Evolutionary conservation across 2,329 filamentous ascomycete genomes (phyloP), one percentile per base, ranked within the genome.

Genomic region (Westerdykella sp.): DNA sequence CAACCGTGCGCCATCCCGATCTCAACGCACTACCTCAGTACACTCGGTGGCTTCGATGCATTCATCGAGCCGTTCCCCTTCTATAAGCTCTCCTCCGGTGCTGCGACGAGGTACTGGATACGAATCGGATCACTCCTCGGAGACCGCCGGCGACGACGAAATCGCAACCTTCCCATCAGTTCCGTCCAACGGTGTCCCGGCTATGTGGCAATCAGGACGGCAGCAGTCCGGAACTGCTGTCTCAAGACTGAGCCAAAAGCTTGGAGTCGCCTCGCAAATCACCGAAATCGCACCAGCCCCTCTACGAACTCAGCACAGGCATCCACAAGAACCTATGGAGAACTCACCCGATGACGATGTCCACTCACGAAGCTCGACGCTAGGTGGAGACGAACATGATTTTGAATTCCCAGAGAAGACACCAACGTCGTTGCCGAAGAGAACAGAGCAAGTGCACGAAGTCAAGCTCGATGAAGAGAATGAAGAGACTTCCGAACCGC

Each of bases 51-150:
- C 46, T 4, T 64, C 62, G 6, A 41, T 63, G 16, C 56, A 60
- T 28, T 62, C 59, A 9, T 44, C 39, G 30, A 52, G 55, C 28
- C 58, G 56, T 2, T 53, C 56, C 10, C 46, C 47, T 22, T 60
- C 60, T 1, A 54, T 61, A 37, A 42, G 42, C 13, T 64, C 60
- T 22, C 56, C 53, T 21, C 55, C 55, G 32, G 40, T 55, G 4
- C 49, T 49, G 12, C 53, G 46, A 25, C 52, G 57, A n/a, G 42
- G 50, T 5, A 42, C 34, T 42, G 56, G 49, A 15, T 64, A 65
- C 52, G 63, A 65, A 13, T 63, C 60, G 1, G 62, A 65, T 44
- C 52, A 52, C 21, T 61, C 55, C 9, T 61, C 56, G 36, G 62
- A 65, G 16, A 56, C 53, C 9, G 53, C 54, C 10, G 50, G 47